phyloP scores from a whole-genome alignment of 768 basidiomycete genomes.

The Calocybe cyanea region DNA sequence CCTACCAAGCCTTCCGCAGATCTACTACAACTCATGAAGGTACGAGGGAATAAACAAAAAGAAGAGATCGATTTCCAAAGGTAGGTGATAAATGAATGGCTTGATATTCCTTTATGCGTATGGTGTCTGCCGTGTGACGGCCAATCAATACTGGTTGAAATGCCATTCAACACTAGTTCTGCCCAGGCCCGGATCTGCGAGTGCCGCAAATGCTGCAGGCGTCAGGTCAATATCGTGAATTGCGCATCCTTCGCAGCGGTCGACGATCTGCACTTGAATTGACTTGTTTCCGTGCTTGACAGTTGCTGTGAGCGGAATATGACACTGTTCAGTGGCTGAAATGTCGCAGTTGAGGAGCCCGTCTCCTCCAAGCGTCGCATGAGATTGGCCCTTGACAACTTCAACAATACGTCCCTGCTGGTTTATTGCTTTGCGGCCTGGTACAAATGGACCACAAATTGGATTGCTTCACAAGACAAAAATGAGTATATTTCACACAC shows the following conservation, averaged over 20 bases:
- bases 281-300: slow-evolving; percentile 26
- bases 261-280: slow-evolving; percentile 38
- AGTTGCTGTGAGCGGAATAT: slow-evolving; percentile 21
- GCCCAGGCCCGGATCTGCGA: slow-evolving; percentile 22
- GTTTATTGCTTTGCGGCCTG: slow-evolving; percentile 20
- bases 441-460: slow-evolving; percentile 27
- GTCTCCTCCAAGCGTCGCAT: slow-evolving; percentile 24
- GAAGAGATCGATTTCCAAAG: too few species aligned
- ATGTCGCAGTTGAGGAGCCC: slow-evolving; percentile 21
- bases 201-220: slow-evolving; percentile 22
- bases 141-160: slow-evolving; percentile 24
- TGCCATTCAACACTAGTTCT: slow-evolving; percentile 34
- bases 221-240: slow-evolving; percentile 27
- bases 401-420: slow-evolving; percentile 18
- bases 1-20: not conserved
- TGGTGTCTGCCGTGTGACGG: not conserved
- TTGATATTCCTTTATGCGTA: too few species aligned
- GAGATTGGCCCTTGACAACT: slow-evolving; percentile 15
- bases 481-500: not conserved
- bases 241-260: slow-evolving; percentile 47
- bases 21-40: too few species aligned
- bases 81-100: too few species aligned
- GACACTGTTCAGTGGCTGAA: slow-evolving; percentile 11
- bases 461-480: slow-evolving; percentile 18
- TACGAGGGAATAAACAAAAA: not conserved